Percentiles rank a stretch among this genome's conserved stretches.
Evolutionary conservation across 768 basidiomycete genomes (phyloP).

Genomic region (Tylopilus balloui): DNA sequence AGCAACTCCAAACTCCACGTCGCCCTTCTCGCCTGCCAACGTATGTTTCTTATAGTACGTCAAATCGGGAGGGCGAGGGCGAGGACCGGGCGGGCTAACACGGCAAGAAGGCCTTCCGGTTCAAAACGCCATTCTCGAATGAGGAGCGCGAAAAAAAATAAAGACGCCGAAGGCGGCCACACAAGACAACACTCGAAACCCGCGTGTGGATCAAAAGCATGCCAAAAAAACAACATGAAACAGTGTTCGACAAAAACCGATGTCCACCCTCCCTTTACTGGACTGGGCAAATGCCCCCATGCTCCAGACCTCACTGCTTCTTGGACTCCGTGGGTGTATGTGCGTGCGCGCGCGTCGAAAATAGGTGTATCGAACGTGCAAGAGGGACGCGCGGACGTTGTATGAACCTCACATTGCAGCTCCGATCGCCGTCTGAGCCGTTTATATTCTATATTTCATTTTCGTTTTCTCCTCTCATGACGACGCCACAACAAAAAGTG

Average conservation of each 20-base stretch:
- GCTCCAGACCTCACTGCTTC: neutral
- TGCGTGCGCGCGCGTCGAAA: neutral
- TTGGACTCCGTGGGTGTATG: too few relatives aligned
- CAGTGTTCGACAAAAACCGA: neutral
- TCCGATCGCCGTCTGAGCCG: constrained; percentile 5
- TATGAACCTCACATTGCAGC: constrained; percentile 7
- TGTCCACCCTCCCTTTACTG: neutral
- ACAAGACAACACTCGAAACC: constrained; percentile 3
- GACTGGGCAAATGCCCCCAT: too few relatives aligned
- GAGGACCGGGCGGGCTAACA: constrained; percentile 3
- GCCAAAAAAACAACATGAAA: constrained; percentile 1
- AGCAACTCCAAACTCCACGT: constrained; percentile 7
- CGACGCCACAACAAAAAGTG: neutral
- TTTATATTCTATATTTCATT: neutral
- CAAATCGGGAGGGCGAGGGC: constrained; percentile 1
- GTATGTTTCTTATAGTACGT: constrained; percentile 2
- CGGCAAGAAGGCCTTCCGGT: neutral
- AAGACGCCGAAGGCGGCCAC: neutral
- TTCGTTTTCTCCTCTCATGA: too few relatives aligned
- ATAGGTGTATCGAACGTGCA: neutral
- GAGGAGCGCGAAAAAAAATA: too few relatives aligned
- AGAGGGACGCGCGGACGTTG: neutral
- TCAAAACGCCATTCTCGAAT: neutral
- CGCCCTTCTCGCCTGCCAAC: neutral
- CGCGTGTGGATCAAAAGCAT: too few relatives aligned